A percentile compares a stretch with the other conserved stretches of the same genome.
These are phyloP conservation scores for Parmales sp. DNA, from an alignment of 108 stramenopile genomes.

Conservation along the genomic window DNA sequence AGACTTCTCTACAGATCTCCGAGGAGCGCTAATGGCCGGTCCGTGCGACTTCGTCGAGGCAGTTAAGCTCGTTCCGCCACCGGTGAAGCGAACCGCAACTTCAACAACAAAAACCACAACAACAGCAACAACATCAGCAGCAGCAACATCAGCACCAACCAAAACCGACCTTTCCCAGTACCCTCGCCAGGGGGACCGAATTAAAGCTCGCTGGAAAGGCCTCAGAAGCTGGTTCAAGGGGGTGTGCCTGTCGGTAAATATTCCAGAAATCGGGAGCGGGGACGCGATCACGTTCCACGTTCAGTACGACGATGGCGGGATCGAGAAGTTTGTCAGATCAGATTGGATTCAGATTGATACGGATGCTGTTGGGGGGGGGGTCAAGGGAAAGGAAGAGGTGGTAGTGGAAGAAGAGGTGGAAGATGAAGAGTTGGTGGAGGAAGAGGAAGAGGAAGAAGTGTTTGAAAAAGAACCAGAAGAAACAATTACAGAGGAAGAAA, in stretches of 20 bases:
- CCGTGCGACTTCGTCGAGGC: neutral
- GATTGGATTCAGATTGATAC: neutral
- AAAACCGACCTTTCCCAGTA: neutral
- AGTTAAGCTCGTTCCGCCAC: neutral
- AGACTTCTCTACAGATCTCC: neutral
- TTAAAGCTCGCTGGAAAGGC: constrained; percentile 3
- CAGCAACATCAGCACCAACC: neutral
- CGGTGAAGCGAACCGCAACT: neutral
- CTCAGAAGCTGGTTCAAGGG: constrained; percentile 13
- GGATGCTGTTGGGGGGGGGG: neutral
- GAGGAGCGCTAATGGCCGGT: neutral
- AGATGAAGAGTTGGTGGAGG: neutral
- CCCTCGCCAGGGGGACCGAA: neutral
- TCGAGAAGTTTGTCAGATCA: neutral
- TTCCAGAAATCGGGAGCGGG: neutral
- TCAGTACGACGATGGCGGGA: constrained; percentile 2
- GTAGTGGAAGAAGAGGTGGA: neutral
- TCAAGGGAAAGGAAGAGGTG: neutral
- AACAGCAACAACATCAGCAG: neutral
- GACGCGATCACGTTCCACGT: neutral
- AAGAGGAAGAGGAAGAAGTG: neutral
- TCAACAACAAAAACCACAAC: neutral
- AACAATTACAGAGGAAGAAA: neutral
- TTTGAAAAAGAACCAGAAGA: neutral
- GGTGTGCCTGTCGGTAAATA: constrained; percentile 3